Evolutionary conservation across 2,329 filamentous ascomycete genomes (phyloP).

Genomic region (Alternaria dauci): DNA sequence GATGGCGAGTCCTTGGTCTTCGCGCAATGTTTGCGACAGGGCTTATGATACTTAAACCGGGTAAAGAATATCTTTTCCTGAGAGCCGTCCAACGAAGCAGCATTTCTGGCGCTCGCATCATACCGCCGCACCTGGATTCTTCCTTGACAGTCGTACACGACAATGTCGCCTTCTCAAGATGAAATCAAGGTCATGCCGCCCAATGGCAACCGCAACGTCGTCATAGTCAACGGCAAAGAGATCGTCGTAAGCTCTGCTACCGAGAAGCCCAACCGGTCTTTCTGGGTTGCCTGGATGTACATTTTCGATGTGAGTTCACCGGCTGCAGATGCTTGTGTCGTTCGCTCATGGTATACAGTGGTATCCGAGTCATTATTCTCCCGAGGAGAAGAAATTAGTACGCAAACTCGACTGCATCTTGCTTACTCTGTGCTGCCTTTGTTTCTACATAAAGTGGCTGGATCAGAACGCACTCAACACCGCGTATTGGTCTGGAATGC

Average conservation of each 20-base stretch:
- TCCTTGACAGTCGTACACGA: background rate
- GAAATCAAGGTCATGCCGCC: background rate
- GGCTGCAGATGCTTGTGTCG: background rate
- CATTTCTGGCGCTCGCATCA: background rate
- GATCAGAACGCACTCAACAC: slow-evolving; percentile 32
- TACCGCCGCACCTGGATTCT: background rate
- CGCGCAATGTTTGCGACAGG: background rate
- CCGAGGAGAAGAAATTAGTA: slow-evolving; percentile 29
- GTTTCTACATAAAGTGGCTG: slow-evolving; percentile 36
- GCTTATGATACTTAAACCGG: background rate
- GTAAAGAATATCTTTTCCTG: background rate
- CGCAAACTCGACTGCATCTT: slow-evolving; percentile 31
- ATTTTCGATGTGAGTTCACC: slow-evolving; percentile 25
- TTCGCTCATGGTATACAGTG: slow-evolving; percentile 8
- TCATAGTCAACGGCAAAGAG: slow-evolving; percentile 26
- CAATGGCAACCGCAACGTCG: slow-evolving; percentile 4
- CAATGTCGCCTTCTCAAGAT: background rate
- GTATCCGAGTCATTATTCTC: slow-evolving; percentile 32
- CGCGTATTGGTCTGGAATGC: slow-evolving; percentile 33
- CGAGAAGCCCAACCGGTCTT: slow-evolving; percentile 23
- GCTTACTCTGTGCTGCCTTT: slow-evolving; percentile 31
- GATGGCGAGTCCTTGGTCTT: background rate
- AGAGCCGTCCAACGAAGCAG: background rate
- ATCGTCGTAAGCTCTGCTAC: slow-evolving; percentile 31
- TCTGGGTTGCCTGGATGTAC: slow-evolving; percentile 30